Conservation (phyloP, 2,329 filamentous ascomycete genomes). For the Gnomoniopsis sp. region DNA sequence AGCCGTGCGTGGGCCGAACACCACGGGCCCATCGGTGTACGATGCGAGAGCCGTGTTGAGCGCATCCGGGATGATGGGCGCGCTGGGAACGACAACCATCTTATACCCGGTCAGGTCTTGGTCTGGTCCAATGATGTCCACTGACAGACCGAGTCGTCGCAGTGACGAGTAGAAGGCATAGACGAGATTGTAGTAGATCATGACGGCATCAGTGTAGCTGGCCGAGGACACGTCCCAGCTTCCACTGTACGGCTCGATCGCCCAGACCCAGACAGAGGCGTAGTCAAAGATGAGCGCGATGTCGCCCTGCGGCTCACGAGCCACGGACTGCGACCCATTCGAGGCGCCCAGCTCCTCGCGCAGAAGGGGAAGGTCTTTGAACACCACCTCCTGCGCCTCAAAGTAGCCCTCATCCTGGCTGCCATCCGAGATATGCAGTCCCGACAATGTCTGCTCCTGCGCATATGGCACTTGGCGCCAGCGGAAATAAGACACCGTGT, state of each 20-base stretch:
- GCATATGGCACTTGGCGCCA: slow-evolving; percentile 24
- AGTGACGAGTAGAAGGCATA: slow-evolving; percentile 22
- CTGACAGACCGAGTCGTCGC: slow-evolving; percentile 22
- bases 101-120: slow-evolving; percentile 21
- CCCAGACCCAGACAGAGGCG: slow-evolving; percentile 20
- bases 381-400: slow-evolving; percentile 17
- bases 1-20: slow-evolving; percentile 22
- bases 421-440: slow-evolving; percentile 20
- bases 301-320: slow-evolving; percentile 18
- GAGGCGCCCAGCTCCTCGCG: not conserved
- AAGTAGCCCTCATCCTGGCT: slow-evolving; percentile 20
- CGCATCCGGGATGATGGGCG: slow-evolving; percentile 20
- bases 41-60: slow-evolving; percentile 16
- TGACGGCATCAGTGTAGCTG: slow-evolving; percentile 15
- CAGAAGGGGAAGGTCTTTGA: slow-evolving; percentile 19
- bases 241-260: slow-evolving; percentile 23
- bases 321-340: not conserved
- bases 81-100: slow-evolving; percentile 23
- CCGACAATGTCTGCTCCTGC: slow-evolving; percentile 23
- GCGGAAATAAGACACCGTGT: slow-evolving; percentile 23
- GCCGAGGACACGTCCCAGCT: slow-evolving; percentile 20
- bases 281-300: slow-evolving; percentile 23
- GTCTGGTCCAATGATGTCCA: slow-evolving; percentile 21
- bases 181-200: slow-evolving; percentile 19
- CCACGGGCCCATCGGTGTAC: slow-evolving; percentile 17